A percentile compares a stretch with the other conserved stretches of the same genome.
Conservation (phyloP, 495 filamentous ascomycete genomes). For the Aspergillus baeticus region DNA sequence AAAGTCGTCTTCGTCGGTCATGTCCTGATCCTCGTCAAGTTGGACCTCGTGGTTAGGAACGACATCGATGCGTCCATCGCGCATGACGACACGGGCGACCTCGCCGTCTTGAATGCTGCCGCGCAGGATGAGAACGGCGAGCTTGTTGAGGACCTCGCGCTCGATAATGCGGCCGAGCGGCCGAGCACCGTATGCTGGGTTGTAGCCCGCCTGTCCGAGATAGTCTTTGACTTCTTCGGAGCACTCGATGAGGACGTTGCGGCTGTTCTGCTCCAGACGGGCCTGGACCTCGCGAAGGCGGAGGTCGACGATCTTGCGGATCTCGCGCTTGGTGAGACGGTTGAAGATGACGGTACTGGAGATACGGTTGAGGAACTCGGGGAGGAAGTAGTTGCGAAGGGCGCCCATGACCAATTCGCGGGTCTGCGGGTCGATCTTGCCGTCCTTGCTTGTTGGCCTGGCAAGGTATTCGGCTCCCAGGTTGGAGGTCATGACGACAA, state of each 20-base stretch:
- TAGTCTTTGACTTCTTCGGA: constrained; percentile 84
- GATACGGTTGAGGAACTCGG: constrained; percentile 98
- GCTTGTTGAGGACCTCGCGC: constrained; percentile 89
- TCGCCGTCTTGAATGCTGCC: constrained; percentile 86
- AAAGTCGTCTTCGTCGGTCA: constrained; percentile 61
- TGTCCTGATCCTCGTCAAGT: constrained; percentile 67
- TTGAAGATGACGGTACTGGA: constrained; percentile 97
- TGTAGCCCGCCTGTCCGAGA: constrained; percentile 84
- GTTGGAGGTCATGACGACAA: constrained; percentile 99
- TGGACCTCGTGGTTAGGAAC: constrained; percentile 76
- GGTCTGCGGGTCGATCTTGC: constrained; percentile 83
- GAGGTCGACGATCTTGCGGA: constrained; percentile 93
- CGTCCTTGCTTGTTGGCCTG: constrained; percentile 70
- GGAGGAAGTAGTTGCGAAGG: constrained; percentile 91
- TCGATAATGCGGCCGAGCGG: constrained; percentile 88
- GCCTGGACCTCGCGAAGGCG: constrained; percentile 88
- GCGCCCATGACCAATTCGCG: constrained; percentile 84
- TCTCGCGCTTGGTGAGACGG: constrained; percentile 82
- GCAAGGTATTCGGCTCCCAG: constrained; percentile 92
- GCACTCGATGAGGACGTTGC: constrained; percentile 76
- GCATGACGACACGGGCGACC: constrained; percentile 71
- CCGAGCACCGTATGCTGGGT: constrained; percentile 88
- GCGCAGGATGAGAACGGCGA: constrained; percentile 86
- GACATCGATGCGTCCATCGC: constrained; percentile 73
- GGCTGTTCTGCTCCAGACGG: constrained; percentile 73